Conservation (phyloP, 2,329 filamentous ascomycete genomes). For the Pyrenophora seminiperda region DNA sequence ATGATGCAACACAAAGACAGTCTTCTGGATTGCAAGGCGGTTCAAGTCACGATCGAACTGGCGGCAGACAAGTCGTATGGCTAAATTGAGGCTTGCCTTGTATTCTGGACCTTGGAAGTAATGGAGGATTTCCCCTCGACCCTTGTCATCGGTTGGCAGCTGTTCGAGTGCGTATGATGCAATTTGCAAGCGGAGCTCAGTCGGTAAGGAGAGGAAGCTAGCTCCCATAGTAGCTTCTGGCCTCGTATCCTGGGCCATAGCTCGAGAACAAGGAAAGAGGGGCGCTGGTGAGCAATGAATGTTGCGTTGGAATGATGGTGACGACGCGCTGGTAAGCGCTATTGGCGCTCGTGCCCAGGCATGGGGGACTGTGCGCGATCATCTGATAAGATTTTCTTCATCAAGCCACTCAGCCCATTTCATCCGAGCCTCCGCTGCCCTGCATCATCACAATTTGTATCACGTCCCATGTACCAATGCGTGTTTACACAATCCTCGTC, state of each 20-base stretch:
- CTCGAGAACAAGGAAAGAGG: neutral
- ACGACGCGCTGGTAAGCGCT: too few relatives aligned
- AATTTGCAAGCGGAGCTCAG: constrained; percentile 46
- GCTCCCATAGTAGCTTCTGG: neutral
- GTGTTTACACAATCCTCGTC: constrained; percentile 14
- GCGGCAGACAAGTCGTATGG: constrained; percentile 46
- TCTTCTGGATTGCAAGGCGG: constrained; percentile 42
- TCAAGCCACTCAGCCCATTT: constrained; percentile 20
- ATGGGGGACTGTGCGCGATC: constrained; percentile 6
- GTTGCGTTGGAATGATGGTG: too few relatives aligned
- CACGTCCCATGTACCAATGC: constrained; percentile 25
- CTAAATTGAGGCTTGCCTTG: constrained; percentile 30
- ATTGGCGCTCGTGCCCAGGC: too few relatives aligned
- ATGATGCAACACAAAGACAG: constrained; percentile 42
- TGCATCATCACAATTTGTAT: constrained; percentile 11
- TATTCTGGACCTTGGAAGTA: neutral
- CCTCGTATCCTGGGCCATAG: neutral
- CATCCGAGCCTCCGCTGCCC: constrained; percentile 8
- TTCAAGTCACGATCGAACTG: constrained; percentile 46
- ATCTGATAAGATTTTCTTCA: constrained; percentile 34
- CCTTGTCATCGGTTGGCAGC: neutral
- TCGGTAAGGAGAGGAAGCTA: constrained; percentile 40
- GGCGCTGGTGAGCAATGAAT: too few relatives aligned
- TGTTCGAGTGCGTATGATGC: constrained; percentile 32
- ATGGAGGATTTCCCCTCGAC: too few relatives aligned